Base-by-base conservation (phyloP, 1,284 basidiomycete species). In the Pseudozyma thailandica region DNA sequence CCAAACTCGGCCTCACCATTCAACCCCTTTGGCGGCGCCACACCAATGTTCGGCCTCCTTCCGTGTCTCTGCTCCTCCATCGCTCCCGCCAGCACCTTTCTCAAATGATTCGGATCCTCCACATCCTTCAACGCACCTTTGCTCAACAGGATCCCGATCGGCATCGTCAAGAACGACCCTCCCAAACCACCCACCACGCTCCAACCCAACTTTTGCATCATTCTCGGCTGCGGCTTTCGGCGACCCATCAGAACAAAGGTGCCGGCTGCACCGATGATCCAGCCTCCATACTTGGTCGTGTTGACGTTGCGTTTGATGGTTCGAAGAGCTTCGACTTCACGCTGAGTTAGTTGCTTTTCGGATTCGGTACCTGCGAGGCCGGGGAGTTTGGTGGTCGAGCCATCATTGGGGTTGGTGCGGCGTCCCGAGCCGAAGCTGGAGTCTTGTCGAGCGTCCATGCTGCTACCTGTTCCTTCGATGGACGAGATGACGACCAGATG, bases 21-120 rank as follows among this genome's bases (percentile, higher is more conserved):
- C 46, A 65, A 26, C 6, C 61, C 65, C 21, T 64, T 57, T 3
- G 53, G 60, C 27, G 64, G 64, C 9, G 56, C 50, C 4, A 72
- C 64, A n/a, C 64, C 44, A 7, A 72, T 35, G 26, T 60, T 43
- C 5, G 65, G 65, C 20, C 44, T 38, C 38, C 44, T 49, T 3
- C 65, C 71, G 30, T 63, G 51, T 16, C 64, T 30, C 39, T 56
- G 56, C 28, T 73, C 71, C 30, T 73, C 61, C 13, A 73, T 57
- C 27, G 65, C 71, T 0, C 58, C 61, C 6, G 45, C 43, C 35
- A 73, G 39, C 35, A 73, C 71, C 25, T 31, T 50, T 5, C 60
- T 43, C 48, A 73, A 28, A 47, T 73, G 71, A 48, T 73, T 56
- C 5, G 71, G 71, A 45, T 73, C 71, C n/a, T 73, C 71, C 2